These are phyloP conservation scores for Xylaria sp. DNA, from an alignment of 2,329 filamentous ascomycete species.

Conservation along the genomic window DNA sequence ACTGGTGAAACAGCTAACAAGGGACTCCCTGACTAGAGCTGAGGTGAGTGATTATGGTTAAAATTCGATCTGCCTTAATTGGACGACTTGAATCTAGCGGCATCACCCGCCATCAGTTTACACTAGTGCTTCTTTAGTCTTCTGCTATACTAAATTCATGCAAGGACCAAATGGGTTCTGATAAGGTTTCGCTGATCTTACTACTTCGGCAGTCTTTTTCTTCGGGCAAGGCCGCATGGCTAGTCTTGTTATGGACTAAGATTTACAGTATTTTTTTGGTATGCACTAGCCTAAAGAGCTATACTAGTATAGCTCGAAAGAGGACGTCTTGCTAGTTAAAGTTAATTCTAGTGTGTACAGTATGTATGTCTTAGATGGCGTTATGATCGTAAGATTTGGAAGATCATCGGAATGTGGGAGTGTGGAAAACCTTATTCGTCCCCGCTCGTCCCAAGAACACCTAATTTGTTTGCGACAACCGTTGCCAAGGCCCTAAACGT, in stretches of 20 bases:
- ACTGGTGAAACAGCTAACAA: constrained; percentile 21
- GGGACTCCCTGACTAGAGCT: neutral
- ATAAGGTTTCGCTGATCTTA: neutral
- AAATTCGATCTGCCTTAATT: neutral
- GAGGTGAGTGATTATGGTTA: neutral
- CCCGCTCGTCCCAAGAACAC: constrained; percentile 11
- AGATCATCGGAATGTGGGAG: constrained; percentile 1
- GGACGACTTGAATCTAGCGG: neutral
- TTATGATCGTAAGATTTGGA: constrained; percentile 28
- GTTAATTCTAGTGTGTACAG: neutral
- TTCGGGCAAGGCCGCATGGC: neutral
- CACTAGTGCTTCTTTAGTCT: neutral
- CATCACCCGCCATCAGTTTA: constrained; percentile 7
- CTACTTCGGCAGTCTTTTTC: neutral
- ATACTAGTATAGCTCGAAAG: neutral
- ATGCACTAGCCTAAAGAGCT: neutral
- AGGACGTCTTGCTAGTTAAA: neutral
- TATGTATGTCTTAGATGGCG: constrained; percentile 17
- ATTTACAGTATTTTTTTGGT: neutral
- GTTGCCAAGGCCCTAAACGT: constrained; percentile 40
- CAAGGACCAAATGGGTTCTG: constrained; percentile 13
- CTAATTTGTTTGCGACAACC: constrained; percentile 27
- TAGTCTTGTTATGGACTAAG: neutral
- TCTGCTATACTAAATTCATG: neutral
- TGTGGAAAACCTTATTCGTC: constrained; percentile 2